Base-by-base conservation (phyloP, 2,329 filamentous ascomycete genomes). In the Lachnellula occidentalis region DNA sequence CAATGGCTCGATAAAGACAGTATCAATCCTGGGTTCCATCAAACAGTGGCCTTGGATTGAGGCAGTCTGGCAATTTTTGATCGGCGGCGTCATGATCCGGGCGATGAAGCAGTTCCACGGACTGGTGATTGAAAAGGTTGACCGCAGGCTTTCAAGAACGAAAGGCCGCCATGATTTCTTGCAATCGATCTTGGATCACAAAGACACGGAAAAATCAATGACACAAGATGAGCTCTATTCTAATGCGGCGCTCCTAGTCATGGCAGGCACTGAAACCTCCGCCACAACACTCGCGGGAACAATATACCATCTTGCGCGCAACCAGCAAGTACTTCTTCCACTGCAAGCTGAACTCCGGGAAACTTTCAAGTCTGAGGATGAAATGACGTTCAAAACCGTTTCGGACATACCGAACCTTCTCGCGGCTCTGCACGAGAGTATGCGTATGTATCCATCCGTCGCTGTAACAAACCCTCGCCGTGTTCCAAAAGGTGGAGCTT, bases 401-500 rank as follows among this genome's bases (percentile, higher is more conserved):
- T 21, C 46, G 12, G 36, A 54, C 58, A 61, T 76, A 0, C 39
- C 52, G 0, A 77, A 77, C 51, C 66, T 77, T 60, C 58, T 69
- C 5, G 75, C 74, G 3, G 69, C 68, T 21, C 58, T 78, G 3
- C 63, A 76, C 1, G 76, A 78, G 61, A 62, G 66, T 0, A 61
- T 79, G 34, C 66, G 76, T 5, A 58, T 75, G 7, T 76, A 72
- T 45, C 72, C 74, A 5, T 58, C 59, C 5, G 39, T 58, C 2
- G 48, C 57, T 4, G 49, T 39, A 19, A 51, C 43, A 8, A 34
- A 59, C 8, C 49, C 48, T 14, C 50, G 62, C n/a, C 9, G 17
- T 3, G 57, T 58, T 11, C 59, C 60, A 34, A 43, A 24, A 6
- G 59, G 51, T 8, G 62, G 62, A 3, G 48, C 34, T 11, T 41